Evolutionary conservation across 306 rosid species (phyloP), one percentile per base, ranked within the genome.

Genomic region (Lathyrus oleraceus): DNA sequence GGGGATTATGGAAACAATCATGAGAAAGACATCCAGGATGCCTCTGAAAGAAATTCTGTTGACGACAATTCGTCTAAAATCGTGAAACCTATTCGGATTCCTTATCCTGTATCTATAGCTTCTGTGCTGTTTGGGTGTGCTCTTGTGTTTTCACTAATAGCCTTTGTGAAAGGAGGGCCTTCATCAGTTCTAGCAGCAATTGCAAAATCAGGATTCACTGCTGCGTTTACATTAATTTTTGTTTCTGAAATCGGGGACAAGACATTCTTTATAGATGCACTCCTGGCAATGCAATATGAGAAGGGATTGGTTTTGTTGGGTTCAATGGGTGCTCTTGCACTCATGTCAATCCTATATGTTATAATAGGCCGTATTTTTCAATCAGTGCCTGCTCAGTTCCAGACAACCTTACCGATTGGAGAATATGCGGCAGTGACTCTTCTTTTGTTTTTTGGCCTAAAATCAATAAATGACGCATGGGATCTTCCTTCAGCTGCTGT

Each of bases 231-330:
- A 44, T 86, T 94, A 73, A 94, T 94, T 83, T 91, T 86, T 81
- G 91, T 94, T 73, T 94, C 99, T 73, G 99, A 94, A 88, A 94
- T 94, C 72, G 99, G 99, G 27, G 99, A 94, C 88, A 94, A 94
- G 99, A 94, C 99, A 75, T 94, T 94, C 85, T 94, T 94, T 80
- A 94, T 94, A 81, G 99, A 97, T 60, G 97, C 97, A 75, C 97
- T 94, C 60, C 79, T 94, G 89, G 97, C 97, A 51, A 94, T 94
- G 99, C 99, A 94, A 83, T 94, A 91, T 65, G 47, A 87, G 62
- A 94, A 94, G 74, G 97, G 85, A 81, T 70, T 91, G 97, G 97
- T 94, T 71, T 73, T 94, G 38, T 81, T 94, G 83, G 97, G 97
- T 30, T 87, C 99, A 72, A 84, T 89, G 76, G 91, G 87, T 68